These are phyloP conservation scores for Neurospora sublineolata DNA, from an alignment of 495 filamentous ascomycete genomes.

Conservation along the genomic window DNA sequence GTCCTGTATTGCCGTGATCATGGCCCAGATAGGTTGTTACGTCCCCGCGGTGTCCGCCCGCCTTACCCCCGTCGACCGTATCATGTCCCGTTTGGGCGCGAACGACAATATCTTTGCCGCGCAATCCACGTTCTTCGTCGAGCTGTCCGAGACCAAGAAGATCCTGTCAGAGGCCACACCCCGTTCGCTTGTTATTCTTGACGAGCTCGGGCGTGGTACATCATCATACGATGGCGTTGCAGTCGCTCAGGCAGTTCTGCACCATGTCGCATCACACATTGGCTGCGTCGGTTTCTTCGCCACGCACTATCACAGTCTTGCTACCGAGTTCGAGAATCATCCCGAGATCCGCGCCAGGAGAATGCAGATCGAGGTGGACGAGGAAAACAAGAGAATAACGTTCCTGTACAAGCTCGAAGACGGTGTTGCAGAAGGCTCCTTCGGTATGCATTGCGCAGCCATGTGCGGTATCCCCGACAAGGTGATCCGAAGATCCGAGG, in stretches of 20 bases:
- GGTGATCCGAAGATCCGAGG: constrained; percentile 78
- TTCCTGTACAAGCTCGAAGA: constrained; percentile 94
- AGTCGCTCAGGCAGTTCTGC: constrained; percentile 90
- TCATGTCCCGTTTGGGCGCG: constrained; percentile 97
- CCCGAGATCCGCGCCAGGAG: constrained; percentile 75
- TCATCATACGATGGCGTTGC: constrained; percentile 92
- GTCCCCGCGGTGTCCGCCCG: constrained; percentile 72
- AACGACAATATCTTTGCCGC: constrained; percentile 99
- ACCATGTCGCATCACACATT: constrained; percentile 86
- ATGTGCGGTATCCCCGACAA: constrained; percentile 89
- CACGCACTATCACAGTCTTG: constrained; percentile 92
- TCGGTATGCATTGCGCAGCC: constrained; percentile 97
- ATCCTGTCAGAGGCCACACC: constrained; percentile 93
- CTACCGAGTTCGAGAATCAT: constrained; percentile 76
- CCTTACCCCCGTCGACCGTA: constrained; percentile 88
- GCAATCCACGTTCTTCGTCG: constrained; percentile 97
- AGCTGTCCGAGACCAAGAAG: constrained; percentile 95
- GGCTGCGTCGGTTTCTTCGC: constrained; percentile 96
- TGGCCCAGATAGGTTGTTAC: constrained; percentile 97
- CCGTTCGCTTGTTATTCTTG: constrained; percentile 90
- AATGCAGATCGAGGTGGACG: constrained; percentile 92
- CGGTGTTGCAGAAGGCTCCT: constrained; percentile 92
- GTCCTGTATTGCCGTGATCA: constrained; percentile 87
- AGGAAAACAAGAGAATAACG: constrained; percentile 67
- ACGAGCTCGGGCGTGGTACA: constrained; percentile 92